These are phyloP conservation scores for Fusarium equiseti DNA, from an alignment of 2,329 filamentous ascomycete species.

Conservation along the genomic window DNA sequence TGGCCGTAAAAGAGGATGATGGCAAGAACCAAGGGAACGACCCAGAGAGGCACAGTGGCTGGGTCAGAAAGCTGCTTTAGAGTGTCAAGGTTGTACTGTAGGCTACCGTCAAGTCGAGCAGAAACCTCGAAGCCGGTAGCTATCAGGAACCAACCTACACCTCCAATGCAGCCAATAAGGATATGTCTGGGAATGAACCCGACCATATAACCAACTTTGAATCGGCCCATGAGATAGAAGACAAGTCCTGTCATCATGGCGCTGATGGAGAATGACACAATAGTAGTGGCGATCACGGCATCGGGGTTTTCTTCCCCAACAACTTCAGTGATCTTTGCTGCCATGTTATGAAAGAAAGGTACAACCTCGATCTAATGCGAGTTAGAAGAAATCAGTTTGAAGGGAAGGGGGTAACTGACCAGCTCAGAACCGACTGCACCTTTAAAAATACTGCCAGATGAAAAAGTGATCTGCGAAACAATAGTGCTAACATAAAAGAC, in stretches of 20 bases:
- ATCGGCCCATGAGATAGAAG: slow-evolving; percentile 90
- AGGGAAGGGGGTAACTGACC: slow-evolving; percentile 59
- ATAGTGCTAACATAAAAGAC: slow-evolving; percentile 99
- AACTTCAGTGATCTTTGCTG: slow-evolving; percentile 81
- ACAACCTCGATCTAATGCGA: slow-evolving; percentile 86
- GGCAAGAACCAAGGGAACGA: slow-evolving; percentile 81
- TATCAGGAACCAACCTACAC: slow-evolving; percentile 94
- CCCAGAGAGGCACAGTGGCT: slow-evolving; percentile 86
- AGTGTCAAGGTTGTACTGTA: slow-evolving; percentile 84
- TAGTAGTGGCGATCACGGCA: slow-evolving; percentile 92
- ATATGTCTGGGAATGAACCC: slow-evolving; percentile 98
- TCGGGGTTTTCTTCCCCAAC: slow-evolving; percentile 86
- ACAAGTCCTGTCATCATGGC: slow-evolving; percentile 91
- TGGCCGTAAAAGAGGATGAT: slow-evolving; percentile 82
- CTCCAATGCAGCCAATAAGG: slow-evolving; percentile 95
- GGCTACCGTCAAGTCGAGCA: slow-evolving; percentile 84
- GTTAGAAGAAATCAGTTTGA: slow-evolving; percentile 8
- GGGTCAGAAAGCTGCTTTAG: slow-evolving; percentile 77
- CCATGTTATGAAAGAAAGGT: slow-evolving; percentile 99
- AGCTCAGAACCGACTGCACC: slow-evolving; percentile 95
- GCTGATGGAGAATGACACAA: slow-evolving; percentile 89
- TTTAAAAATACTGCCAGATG: slow-evolving; percentile 85
- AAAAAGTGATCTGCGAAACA: slow-evolving; percentile 90
- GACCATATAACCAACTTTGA: slow-evolving; percentile 89
- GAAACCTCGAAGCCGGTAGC: slow-evolving; percentile 95